Evolutionary conservation across 1,284 basidiomycete species (phyloP).

Genomic region (Porodaedalea pini): DNA sequence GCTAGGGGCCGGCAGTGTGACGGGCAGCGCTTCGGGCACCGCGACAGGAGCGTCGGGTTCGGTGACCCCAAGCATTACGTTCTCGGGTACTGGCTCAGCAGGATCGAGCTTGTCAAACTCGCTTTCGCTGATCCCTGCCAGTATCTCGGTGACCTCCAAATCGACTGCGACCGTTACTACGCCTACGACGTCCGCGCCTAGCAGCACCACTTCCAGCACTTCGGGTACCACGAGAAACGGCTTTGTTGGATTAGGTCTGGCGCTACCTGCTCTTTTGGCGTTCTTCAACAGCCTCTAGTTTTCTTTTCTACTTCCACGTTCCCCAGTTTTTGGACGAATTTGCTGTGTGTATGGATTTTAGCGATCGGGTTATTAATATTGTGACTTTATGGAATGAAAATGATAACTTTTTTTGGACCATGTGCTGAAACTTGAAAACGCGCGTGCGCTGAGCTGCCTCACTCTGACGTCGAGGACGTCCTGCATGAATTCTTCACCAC

Average conservation of each 20-base stretch:
- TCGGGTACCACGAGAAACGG: background rate
- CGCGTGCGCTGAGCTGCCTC: background rate
- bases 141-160: background rate
- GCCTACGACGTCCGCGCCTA: no score
- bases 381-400: no score
- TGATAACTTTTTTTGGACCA: no score
- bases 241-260: background rate
- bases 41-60: background rate
- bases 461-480: background rate
- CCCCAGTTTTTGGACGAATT: background rate
- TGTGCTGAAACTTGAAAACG: no score
- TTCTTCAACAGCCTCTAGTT: background rate
- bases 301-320: no score
- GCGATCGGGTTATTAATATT: no score
- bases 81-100: background rate
- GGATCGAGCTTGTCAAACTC: no score
- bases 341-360: no score
- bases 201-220: no score
- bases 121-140: no score
- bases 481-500: background rate
- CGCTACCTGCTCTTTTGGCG: background rate
- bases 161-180: background rate
- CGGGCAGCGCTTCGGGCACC: background rate
- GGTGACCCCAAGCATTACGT: slow-evolving; percentile 7
- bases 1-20: background rate